phyloP scores from a whole-genome alignment of 495 filamentous ascomycete species.

The Parathielavia hyrcaniae region DNA sequence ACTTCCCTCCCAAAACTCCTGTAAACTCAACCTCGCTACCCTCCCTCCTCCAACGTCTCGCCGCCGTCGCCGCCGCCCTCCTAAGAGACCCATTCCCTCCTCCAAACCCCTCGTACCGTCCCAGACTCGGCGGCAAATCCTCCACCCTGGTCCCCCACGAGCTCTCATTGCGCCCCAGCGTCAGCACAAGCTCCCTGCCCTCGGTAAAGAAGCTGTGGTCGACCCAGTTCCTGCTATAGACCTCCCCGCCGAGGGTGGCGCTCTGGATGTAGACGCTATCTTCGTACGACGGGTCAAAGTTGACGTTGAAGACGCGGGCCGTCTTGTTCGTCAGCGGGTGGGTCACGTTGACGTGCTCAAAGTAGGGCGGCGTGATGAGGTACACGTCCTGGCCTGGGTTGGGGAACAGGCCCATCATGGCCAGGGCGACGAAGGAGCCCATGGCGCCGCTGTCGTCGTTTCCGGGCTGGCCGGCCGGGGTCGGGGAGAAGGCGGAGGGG shows the following conservation, averaged over 20 bases:
- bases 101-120: conserved; percentile 33
- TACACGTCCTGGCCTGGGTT: conserved; percentile 72
- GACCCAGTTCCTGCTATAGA: conserved; percentile 66
- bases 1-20: neutral
- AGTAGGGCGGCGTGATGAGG: conserved; percentile 61
- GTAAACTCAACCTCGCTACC: conserved; percentile 13
- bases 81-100: conserved; percentile 5
- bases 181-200: conserved; percentile 62
- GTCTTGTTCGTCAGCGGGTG: conserved; percentile 56
- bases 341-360: conserved; percentile 57
- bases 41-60: neutral
- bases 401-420: conserved; percentile 70
- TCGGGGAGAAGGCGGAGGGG: conserved; percentile 56
- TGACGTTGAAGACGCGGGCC: conserved; percentile 53
- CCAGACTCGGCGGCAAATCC: conserved; percentile 58
- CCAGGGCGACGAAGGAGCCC: conserved; percentile 62
- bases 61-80: conserved; percentile 1
- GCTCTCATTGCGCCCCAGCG: conserved; percentile 59
- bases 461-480: conserved; percentile 56
- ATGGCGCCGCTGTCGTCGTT: conserved; percentile 71
- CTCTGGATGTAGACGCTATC: conserved; percentile 65
- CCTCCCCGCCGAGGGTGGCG: conserved; percentile 58
- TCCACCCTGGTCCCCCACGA: conserved; percentile 58
- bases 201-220: conserved; percentile 68
- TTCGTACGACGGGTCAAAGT: conserved; percentile 59